Evolutionary conservation across 2,329 filamentous ascomycete species (phyloP).

Genomic region (Arthrobotrys pseudoclavata): DNA sequence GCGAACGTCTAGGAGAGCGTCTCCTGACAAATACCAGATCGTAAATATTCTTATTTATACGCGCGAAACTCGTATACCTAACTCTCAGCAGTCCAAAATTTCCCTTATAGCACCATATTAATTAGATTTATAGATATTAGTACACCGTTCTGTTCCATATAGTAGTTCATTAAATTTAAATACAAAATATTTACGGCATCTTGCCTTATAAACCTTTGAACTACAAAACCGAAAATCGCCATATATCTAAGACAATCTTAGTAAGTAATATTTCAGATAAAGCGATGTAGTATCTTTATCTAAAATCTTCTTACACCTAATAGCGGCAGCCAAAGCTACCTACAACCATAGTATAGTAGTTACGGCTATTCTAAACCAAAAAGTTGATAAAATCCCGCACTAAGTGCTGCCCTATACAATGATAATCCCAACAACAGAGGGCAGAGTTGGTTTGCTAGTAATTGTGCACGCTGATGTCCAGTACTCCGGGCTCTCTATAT

Average conservation of each 20-base stretch:
- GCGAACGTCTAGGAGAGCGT: too few species aligned
- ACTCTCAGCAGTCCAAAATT: constrained; percentile 11
- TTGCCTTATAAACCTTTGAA: neutral
- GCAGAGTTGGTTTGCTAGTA: neutral
- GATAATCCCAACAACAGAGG: constrained; percentile 1
- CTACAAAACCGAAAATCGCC: constrained; percentile 4
- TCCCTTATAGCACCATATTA: constrained; percentile 16
- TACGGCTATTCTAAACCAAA: neutral
- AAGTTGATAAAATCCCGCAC: constrained; percentile 5
- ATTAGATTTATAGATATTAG: neutral
- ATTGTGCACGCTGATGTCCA: neutral
- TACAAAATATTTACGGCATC: neutral
- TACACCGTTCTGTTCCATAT: neutral
- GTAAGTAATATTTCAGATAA: constrained; percentile 9
- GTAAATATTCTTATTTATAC: neutral
- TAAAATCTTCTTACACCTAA: constrained; percentile 6
- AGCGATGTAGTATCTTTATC: too few species aligned
- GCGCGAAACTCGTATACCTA: constrained; percentile 1
- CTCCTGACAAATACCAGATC: too few species aligned
- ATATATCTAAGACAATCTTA: constrained; percentile 9
- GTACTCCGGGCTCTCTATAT: neutral
- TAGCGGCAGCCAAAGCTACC: constrained; percentile 14
- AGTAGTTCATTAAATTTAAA: constrained; percentile 6
- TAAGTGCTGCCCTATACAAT: neutral
- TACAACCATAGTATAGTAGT: constrained; percentile 24